phyloP scores from a whole-genome alignment of 2,329 filamentous ascomycete species.

The Thermothelomyces thermophilus region DNA sequence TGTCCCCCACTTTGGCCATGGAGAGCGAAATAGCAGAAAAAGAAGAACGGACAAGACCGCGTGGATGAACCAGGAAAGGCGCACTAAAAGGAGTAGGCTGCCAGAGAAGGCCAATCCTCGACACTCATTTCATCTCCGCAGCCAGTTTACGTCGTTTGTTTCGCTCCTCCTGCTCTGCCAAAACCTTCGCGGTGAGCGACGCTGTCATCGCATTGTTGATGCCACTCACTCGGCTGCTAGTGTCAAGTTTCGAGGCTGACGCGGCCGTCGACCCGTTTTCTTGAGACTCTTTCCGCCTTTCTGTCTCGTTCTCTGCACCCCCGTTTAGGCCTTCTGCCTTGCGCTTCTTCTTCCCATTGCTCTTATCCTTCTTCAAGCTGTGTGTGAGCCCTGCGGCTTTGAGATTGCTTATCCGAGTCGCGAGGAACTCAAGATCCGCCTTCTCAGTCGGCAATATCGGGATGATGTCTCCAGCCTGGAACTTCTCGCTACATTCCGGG shows the following conservation, averaged over 20 bases:
- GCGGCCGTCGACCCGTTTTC: slow-evolving; percentile 28
- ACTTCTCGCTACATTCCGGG: slow-evolving; percentile 69
- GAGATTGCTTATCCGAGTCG: slow-evolving; percentile 61
- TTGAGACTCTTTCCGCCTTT: slow-evolving; percentile 31
- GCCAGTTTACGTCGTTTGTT: slow-evolving; percentile 72
- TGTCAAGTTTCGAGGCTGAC: slow-evolving; percentile 21
- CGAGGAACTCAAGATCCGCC: slow-evolving; percentile 62
- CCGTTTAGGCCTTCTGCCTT: slow-evolving; percentile 51
- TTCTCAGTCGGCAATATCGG: slow-evolving; percentile 67
- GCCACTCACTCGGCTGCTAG: slow-evolving; percentile 41
- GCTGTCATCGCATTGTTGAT: slow-evolving; percentile 90
- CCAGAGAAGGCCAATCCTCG: neutral
- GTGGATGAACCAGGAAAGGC: too few species aligned
- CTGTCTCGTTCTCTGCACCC: slow-evolving; percentile 31
- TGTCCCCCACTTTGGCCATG: too few species aligned
- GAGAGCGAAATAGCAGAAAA: too few species aligned
- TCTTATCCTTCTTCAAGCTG: slow-evolving; percentile 75
- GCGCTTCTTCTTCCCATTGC: slow-evolving; percentile 61
- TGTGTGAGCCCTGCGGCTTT: slow-evolving; percentile 70
- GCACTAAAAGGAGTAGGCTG: too few species aligned
- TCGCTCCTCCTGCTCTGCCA: slow-evolving; percentile 77
- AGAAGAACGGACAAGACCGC: too few species aligned
- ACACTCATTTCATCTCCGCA: slow-evolving; percentile 29
- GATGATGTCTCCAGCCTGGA: slow-evolving; percentile 69
- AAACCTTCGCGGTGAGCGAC: slow-evolving; percentile 74